These are phyloP conservation scores for Salvia miltiorrhiza DNA, from an alignment of 257 asterid species.

Conservation along the genomic window DNA sequence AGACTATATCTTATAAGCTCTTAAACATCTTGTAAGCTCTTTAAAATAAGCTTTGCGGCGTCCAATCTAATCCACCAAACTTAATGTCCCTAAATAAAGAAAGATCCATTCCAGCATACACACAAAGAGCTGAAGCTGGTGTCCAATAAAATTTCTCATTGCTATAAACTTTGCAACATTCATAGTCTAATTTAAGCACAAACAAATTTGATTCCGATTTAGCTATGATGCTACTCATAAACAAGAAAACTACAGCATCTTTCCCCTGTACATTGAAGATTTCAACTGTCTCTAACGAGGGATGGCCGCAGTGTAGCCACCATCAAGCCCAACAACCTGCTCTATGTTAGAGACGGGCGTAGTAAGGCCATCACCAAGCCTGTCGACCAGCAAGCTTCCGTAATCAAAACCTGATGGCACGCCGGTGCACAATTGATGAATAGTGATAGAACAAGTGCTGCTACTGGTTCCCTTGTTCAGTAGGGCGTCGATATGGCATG, in stretches of 20 bases:
- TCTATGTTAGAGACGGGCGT: no score
- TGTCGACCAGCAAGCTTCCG: no score
- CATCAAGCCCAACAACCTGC: not conserved
- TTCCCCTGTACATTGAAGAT: not conserved
- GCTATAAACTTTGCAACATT: not conserved
- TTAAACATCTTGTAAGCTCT: no score
- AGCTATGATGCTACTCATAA: not conserved
- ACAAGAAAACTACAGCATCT: not conserved
- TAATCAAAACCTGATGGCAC: no score
- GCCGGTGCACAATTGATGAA: no score
- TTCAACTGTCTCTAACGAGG: not conserved
- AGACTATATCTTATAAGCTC: no score
- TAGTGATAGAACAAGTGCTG: not conserved
- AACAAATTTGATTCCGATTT: not conserved
- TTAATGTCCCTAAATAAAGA: no score
- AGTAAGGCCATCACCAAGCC: no score
- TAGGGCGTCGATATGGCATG: constrained; percentile 78
- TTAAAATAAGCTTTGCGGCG: no score
- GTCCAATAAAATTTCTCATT: not conserved
- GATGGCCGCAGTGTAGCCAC: not conserved
- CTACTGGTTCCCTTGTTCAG: constrained; percentile 29
- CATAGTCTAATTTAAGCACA: not conserved
- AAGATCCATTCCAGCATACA: not conserved
- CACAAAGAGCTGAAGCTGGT: no score
- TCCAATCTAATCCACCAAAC: no score